These are phyloP conservation scores for Globisporangium heterothallicum DNA, from an alignment of 352 stramenopile genomes.

Conservation along the genomic window DNA sequence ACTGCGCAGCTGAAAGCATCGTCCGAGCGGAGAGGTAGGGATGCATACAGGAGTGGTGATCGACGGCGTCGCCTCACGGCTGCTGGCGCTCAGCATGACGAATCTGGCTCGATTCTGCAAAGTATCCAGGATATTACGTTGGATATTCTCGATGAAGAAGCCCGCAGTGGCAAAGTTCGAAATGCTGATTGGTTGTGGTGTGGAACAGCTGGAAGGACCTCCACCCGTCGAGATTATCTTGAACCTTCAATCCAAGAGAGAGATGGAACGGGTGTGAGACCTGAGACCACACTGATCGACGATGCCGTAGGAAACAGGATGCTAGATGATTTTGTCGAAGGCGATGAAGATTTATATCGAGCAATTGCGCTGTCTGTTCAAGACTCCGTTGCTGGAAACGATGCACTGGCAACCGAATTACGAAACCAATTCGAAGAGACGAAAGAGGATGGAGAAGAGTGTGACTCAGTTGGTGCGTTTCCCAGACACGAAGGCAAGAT, in stretches of 20 bases:
- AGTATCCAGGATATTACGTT: conserved; percentile 49
- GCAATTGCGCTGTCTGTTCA: conserved; percentile 15
- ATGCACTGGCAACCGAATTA: background rate
- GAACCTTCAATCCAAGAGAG: background rate
- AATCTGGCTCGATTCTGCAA: conserved; percentile 40
- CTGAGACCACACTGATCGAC: background rate
- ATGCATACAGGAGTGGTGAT: background rate
- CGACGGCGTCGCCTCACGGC: too few relatives aligned
- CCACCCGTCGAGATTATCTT: background rate
- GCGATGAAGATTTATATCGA: conserved; percentile 13
- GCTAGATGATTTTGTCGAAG: conserved; percentile 6
- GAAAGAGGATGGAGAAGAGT: conserved; percentile 24
- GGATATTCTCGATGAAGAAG: conserved; percentile 56
- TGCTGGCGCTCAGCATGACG: conserved; percentile 7
- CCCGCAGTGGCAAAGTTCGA: conserved; percentile 24
- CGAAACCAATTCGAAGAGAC: conserved; percentile 22
- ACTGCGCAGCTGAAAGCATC: background rate
- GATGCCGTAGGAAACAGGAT: background rate
- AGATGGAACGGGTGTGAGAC: background rate
- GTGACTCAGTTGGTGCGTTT: conserved; percentile 3
- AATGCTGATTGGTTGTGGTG: conserved; percentile 14
- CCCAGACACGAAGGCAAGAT: background rate
- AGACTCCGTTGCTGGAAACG: background rate
- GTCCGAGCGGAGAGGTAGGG: background rate
- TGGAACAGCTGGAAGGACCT: background rate